Conservation (phyloP, 768 basidiomycete species). For the Suillus sp. region DNA sequence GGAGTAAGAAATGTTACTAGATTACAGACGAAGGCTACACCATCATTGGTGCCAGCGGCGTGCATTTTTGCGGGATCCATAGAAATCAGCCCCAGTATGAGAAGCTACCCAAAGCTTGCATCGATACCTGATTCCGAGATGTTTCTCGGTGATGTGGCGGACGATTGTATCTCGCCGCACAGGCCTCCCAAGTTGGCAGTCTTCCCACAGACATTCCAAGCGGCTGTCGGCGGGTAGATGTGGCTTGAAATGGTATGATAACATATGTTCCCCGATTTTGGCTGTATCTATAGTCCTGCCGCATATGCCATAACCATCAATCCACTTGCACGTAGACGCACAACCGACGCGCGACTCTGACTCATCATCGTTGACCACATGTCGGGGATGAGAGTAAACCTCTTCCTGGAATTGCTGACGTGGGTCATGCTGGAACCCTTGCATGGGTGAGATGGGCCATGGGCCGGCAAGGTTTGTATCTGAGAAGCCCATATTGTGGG, state of each 20-base stretch:
- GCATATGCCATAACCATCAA: neutral
- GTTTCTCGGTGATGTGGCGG: neutral
- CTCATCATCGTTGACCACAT: neutral
- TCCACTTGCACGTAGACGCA: neutral
- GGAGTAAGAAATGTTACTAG: neutral
- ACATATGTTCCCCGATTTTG: neutral
- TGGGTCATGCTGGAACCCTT: neutral
- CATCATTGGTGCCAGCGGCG: neutral
- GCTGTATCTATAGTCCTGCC: neutral
- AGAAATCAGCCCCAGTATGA: neutral
- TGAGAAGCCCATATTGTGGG: neutral
- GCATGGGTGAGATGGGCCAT: neutral
- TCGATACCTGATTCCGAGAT: neutral
- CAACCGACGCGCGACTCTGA: neutral
- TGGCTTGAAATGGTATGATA: neutral
- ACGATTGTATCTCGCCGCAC: neutral
- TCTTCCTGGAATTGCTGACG: neutral
- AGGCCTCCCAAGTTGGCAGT: neutral
- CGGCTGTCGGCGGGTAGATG: neutral
- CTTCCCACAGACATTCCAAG: neutral
- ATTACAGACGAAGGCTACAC: neutral
- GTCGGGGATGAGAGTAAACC: neutral
- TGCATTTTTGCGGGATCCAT: neutral
- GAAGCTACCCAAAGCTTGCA: neutral
- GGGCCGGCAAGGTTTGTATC: neutral